phyloP scores from a whole-genome alignment of 768 basidiomycete species.

The Collybia mongolica region DNA sequence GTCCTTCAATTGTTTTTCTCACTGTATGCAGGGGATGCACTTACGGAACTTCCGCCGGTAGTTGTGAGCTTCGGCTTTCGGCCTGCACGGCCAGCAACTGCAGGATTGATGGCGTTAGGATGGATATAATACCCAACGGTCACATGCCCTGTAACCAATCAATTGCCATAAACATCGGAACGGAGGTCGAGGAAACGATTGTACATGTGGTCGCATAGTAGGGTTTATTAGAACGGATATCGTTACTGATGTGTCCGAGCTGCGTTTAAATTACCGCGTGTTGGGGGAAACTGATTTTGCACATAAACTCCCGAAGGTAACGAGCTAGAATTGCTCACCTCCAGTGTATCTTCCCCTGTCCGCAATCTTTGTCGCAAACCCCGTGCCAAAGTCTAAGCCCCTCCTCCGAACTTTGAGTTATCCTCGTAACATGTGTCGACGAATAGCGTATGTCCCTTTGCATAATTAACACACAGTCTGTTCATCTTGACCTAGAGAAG shows the following conservation, averaged over 20 bases:
- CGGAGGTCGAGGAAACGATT: constrained; percentile 27
- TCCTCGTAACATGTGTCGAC: constrained; percentile 59
- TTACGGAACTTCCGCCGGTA: constrained; percentile 1
- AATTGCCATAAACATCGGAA: constrained; percentile 33
- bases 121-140: constrained; percentile 18
- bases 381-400: neutral
- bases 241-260: constrained; percentile 24
- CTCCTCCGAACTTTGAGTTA: constrained; percentile 2
- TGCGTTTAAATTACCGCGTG: constrained; percentile 27
- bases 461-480: constrained; percentile 7
- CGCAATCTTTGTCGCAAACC: neutral
- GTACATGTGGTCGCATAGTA: constrained; percentile 34
- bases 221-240: constrained; percentile 26
- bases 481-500: constrained; percentile 48
- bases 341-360: constrained; percentile 1
- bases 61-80: constrained; percentile 12
- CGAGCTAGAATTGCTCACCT: too few species aligned
- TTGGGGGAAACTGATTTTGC: constrained; percentile 15
- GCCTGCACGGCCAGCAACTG: neutral
- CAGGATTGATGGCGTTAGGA: constrained; percentile 7
- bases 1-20: neutral
- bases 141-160: constrained; percentile 27
- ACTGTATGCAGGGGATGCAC: constrained; percentile 6
- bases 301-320: constrained; percentile 2
- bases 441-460: constrained; percentile 54